phyloP scores from a whole-genome alignment of 2,329 filamentous ascomycete genomes.

The Purpureocillium takamizusanense region DNA sequence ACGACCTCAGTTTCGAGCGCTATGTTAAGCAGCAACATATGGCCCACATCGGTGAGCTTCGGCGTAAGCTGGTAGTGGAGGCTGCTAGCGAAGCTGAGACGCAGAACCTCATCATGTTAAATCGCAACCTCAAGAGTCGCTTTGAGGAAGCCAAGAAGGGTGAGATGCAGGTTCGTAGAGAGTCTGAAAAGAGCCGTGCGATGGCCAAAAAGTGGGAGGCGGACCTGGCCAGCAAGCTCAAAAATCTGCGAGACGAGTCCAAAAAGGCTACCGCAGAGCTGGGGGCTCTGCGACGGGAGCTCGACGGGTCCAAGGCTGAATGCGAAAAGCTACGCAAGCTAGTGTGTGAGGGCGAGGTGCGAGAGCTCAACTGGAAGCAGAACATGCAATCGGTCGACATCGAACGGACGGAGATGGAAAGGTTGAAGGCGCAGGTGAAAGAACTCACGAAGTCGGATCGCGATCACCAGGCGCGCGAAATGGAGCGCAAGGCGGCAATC shows the following conservation, averaged over 20 bases:
- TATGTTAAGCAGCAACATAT: slow-evolving; percentile 80
- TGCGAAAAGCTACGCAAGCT: slow-evolving; percentile 55
- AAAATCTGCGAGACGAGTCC: slow-evolving; percentile 58
- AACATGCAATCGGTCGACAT: slow-evolving; percentile 54
- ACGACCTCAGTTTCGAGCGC: slow-evolving; percentile 74
- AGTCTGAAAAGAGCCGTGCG: slow-evolving; percentile 61
- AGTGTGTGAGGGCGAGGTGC: slow-evolving; percentile 60
- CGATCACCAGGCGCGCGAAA: slow-evolving; percentile 55
- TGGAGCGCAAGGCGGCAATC: slow-evolving; percentile 46
- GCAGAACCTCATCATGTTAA: slow-evolving; percentile 70
- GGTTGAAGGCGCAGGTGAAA: slow-evolving; percentile 48
- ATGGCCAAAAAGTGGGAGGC: slow-evolving; percentile 72
- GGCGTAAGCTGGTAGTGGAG: slow-evolving; percentile 65
- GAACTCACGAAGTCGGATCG: slow-evolving; percentile 52
- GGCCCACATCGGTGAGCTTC: slow-evolving; percentile 69
- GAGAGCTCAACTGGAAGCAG: slow-evolving; percentile 55
- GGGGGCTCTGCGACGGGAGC: slow-evolving; percentile 45
- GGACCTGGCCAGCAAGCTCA: slow-evolving; percentile 58
- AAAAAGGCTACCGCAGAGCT: slow-evolving; percentile 54
- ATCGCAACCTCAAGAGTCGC: slow-evolving; percentile 63
- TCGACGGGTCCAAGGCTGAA: slow-evolving; percentile 50
- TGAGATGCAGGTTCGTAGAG: slow-evolving; percentile 61
- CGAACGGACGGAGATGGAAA: slow-evolving; percentile 50
- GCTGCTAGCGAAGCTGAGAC: slow-evolving; percentile 74
- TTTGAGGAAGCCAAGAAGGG: slow-evolving; percentile 64